Conservation (phyloP, 306 rosid species). For the Cucurbita moschata region DNA sequence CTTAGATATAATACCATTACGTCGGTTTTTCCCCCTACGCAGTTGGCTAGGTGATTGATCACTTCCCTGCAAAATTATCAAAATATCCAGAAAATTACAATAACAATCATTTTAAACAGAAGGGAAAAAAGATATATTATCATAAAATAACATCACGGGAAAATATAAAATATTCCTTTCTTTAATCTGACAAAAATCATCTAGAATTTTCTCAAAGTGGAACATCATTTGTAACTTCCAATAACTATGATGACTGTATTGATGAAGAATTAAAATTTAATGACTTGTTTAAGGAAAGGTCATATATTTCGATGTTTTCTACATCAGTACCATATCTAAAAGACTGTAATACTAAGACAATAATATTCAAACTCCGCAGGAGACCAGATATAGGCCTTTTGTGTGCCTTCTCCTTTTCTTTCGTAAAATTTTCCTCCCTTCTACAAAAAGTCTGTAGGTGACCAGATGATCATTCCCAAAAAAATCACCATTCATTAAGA, state of each 20-base stretch:
- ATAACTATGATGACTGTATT: not conserved
- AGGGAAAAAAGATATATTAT: not conserved
- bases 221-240: not conserved
- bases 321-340: not conserved
- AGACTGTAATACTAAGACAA: not conserved
- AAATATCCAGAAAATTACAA: not conserved
- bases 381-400: too few species aligned
- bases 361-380: not conserved
- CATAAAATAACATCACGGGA: not conserved
- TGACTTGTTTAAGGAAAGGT: not conserved
- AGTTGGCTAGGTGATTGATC: slow-evolving; percentile 51
- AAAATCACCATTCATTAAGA: too few species aligned
- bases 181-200: not conserved
- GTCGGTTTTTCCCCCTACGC: slow-evolving; percentile 34
- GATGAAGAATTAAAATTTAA: not conserved
- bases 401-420: too few species aligned
- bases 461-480: too few species aligned
- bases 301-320: not conserved
- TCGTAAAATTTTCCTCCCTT: too few species aligned
- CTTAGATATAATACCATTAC: slow-evolving; percentile 24
- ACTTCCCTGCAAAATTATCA: slow-evolving; percentile 43
- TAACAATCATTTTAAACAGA: not conserved
- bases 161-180: not conserved
- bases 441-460: too few species aligned
- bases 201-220: not conserved